These are phyloP conservation scores for Fusarium drepaniforme DNA, from an alignment of 2,329 filamentous ascomycete species.

Conservation along the genomic window DNA sequence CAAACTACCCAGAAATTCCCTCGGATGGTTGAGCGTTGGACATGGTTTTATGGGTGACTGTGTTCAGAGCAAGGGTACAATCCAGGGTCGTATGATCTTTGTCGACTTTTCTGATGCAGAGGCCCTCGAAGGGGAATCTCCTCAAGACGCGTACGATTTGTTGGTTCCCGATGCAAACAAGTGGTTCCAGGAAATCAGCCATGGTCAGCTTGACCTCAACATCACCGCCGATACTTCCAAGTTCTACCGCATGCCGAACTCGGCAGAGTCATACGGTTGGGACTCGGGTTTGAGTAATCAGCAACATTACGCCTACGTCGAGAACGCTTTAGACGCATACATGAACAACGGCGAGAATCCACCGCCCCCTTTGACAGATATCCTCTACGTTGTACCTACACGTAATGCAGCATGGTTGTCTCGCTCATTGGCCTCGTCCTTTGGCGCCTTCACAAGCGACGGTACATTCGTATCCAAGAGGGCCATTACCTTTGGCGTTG, in stretches of 20 bases:
- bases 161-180: constrained; percentile 22
- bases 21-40: constrained; percentile 1
- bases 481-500: constrained; percentile 48
- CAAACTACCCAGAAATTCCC: not conserved
- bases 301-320: constrained; percentile 19
- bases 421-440: constrained; percentile 9
- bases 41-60: constrained; percentile 38
- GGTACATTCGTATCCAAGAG: constrained; percentile 30
- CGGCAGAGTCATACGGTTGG: constrained; percentile 42
- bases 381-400: constrained; percentile 31
- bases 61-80: constrained; percentile 47
- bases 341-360: not conserved
- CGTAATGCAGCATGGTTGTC: constrained; percentile 13
- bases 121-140: constrained; percentile 35
- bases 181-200: constrained; percentile 44
- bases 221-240: constrained; percentile 36
- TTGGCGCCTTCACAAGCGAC: constrained; percentile 7
- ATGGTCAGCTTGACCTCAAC: constrained; percentile 35
- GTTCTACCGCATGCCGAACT: constrained; percentile 45
- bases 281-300: constrained; percentile 9
- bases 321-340: constrained; percentile 31
- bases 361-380: constrained; percentile 15
- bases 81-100: constrained; percentile 52
- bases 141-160: constrained; percentile 35
- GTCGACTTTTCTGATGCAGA: constrained; percentile 50